Evolutionary conservation across 331 rosid genomes (phyloP), one percentile per base, ranked within the genome.

Genomic region (Acacia pycnantha): DNA sequence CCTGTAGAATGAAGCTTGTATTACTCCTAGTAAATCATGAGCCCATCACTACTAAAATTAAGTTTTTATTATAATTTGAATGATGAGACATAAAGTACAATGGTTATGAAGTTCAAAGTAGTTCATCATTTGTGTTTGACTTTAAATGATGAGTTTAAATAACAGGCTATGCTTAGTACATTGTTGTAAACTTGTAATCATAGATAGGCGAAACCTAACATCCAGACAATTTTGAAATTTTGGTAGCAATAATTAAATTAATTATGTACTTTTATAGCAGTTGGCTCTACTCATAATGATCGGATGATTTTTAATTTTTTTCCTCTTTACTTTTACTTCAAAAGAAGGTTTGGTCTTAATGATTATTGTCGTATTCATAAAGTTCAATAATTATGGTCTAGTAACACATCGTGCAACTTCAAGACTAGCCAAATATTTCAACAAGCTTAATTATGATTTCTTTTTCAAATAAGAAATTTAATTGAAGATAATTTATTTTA

Each of bases 141-240:
- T 85, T 82, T 41, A 31, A 79, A 87, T 82, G 77, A 82, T 82
- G 83, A 80, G 70, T 83, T 79, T 76, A 71, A 48, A 78, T 77
- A 53, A 53, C 18, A 70, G 61, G 67, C 61, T 79, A 10, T 22
- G 62, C 73, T 85, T 84, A 24, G 33, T 59, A 22, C 13, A 24
- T 61, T 26, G 65, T 82, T 77, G 44, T n/a, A n/a, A n/a, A n/a
- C n/a, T n/a, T n/a, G n/a, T 76, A 82, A 79, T 68, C 58, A 64
- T 50, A 73, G 77, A 80, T 71, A 13, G 35, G 27, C 27, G 86
- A 29, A 72, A 27, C 27, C 79, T 35, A 80, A 27, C 84, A 82
- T 85, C 80, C 64, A 77, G 44, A 37, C 18, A 26, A 22, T 4
- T 77, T 85, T 87, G 88, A 87, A 87, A 50, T 74, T 59, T 67